These are phyloP conservation scores for Coemansia sp. DNA, from an alignment of 192 early-diverging fungal species.

Conservation along the genomic window DNA sequence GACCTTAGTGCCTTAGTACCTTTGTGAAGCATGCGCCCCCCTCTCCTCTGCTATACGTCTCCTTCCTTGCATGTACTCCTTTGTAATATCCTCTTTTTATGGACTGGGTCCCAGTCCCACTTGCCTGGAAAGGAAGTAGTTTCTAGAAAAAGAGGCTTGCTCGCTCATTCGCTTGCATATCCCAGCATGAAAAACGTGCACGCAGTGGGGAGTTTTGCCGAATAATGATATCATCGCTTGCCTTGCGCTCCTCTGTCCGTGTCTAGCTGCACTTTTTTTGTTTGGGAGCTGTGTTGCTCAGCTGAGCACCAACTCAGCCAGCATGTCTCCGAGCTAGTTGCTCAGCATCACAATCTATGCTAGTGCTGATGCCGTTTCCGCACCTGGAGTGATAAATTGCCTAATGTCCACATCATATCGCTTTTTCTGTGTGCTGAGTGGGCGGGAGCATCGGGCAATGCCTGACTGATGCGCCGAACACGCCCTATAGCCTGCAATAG, in stretches of 20 bases:
- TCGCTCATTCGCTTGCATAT: background rate
- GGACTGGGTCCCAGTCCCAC: background rate
- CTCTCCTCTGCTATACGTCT: background rate
- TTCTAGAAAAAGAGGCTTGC: background rate
- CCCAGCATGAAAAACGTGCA: background rate
- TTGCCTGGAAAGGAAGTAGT: background rate
- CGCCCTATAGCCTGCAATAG: background rate
- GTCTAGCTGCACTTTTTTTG: background rate
- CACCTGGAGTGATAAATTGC: conserved; percentile 7
- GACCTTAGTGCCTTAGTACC: background rate
- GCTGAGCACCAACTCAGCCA: background rate
- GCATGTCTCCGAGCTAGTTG: background rate
- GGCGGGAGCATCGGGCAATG: background rate
- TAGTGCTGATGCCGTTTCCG: conserved; percentile 3
- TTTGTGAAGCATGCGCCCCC: background rate
- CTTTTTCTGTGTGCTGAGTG: background rate
- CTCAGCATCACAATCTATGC: background rate
- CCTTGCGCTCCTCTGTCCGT: background rate
- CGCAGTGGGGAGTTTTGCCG: background rate
- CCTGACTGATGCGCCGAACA: background rate
- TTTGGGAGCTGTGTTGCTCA: background rate
- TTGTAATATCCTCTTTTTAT: background rate
- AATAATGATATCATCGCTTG: background rate
- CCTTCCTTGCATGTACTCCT: background rate
- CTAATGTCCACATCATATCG: background rate